Conservation (phyloP, 106 monocot species). For the Acorus calamus region DNA sequence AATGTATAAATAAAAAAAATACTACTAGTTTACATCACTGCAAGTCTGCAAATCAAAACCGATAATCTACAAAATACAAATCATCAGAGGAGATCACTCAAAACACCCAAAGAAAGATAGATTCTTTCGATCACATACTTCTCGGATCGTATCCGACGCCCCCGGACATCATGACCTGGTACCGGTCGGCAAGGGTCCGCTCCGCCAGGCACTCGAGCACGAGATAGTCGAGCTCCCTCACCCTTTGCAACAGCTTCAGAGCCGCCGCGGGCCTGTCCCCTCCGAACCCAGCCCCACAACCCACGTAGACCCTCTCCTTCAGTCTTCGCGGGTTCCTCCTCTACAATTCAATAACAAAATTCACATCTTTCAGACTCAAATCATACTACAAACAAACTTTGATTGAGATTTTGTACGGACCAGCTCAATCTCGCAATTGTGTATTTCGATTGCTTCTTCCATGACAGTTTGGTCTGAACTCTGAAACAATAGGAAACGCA, state of each 20-base stretch:
- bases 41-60: too few relatives aligned
- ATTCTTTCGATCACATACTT: constrained; percentile 24
- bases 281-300: constrained; percentile 87
- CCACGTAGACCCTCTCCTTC: constrained; percentile 57
- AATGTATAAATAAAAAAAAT: too few relatives aligned
- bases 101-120: too few relatives aligned
- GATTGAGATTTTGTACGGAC: not conserved
- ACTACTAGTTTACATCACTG: too few relatives aligned
- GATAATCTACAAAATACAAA: too few relatives aligned
- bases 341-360: constrained; percentile 12
- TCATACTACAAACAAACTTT: not conserved
- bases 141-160: constrained; percentile 82
- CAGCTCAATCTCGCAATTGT: constrained; percentile 29
- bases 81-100: too few relatives aligned
- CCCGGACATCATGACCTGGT: constrained; percentile 50
- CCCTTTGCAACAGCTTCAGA: constrained; percentile 50
- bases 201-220: constrained; percentile 94
- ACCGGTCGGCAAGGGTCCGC: constrained; percentile 82
- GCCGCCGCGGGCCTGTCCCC: constrained; percentile 81
- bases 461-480: not conserved
- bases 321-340: constrained; percentile 51
- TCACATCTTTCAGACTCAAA: not conserved
- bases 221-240: constrained; percentile 58
- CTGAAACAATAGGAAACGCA: too few relatives aligned
- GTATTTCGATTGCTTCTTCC: not conserved